Conservation (phyloP, 2,329 filamentous ascomycete genomes). For the Hymenoscyphus scutula region DNA sequence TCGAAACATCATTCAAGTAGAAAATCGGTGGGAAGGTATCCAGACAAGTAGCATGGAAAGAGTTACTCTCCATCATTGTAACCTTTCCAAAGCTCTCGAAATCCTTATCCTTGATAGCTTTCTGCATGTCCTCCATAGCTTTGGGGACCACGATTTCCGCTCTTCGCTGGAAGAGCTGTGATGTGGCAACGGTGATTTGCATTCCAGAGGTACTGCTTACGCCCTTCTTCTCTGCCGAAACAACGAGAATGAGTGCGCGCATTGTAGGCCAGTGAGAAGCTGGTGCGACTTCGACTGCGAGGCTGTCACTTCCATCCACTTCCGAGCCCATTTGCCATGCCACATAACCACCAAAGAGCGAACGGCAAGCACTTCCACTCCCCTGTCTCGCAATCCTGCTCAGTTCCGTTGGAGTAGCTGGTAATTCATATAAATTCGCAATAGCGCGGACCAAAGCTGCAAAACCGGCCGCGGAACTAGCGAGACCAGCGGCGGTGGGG, state of each 20-base stretch:
- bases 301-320: conserved; percentile 79
- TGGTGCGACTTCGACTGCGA: conserved; percentile 84
- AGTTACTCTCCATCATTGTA: conserved; percentile 96
- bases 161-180: conserved; percentile 77
- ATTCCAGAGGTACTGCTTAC: conserved; percentile 91
- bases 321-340: conserved; percentile 82
- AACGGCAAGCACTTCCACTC: conserved; percentile 90
- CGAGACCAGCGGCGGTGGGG: conserved; percentile 90
- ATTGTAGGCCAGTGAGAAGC: conserved; percentile 93
- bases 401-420: conserved; percentile 76
- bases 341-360: conserved; percentile 91
- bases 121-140: conserved; percentile 82
- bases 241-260: conserved; percentile 88
- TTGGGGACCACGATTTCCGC: conserved; percentile 74
- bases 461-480: conserved; percentile 68
- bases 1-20: conserved; percentile 93
- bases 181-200: conserved; percentile 94
- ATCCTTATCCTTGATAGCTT: conserved; percentile 72
- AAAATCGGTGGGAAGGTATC: conserved; percentile 98
- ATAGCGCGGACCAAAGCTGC: conserved; percentile 77
- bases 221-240: conserved; percentile 91
- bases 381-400: conserved; percentile 89
- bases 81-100: conserved; percentile 85
- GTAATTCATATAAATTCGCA: conserved; percentile 85
- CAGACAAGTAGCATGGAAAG: conserved; percentile 91